Evolutionary conservation across 225 moss, liverwort and hornwort species (phyloP), one percentile per base, ranked within the genome.

Genomic region (Pseudoscleropodium purum): DNA sequence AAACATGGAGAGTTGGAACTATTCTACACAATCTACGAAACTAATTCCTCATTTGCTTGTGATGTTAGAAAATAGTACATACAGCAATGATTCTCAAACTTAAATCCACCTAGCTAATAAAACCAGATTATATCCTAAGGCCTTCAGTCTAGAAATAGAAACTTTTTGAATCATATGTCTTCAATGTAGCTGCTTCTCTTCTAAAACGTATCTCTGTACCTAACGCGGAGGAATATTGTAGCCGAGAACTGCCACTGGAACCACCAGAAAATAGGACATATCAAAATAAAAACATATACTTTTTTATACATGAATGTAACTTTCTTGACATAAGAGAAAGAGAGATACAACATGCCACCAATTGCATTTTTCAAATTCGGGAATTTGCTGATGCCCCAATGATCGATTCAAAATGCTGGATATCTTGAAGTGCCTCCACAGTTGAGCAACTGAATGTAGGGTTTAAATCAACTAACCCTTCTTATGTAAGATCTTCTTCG

Each of bases 401-500:
- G 66, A 79, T 74, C 75, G 75, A 84, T 54, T 82, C 47, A 77
- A 47, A 6, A 74, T 36, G 64, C 24, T 59, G 31, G 37, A 23
- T 41, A 57, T 31, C 69, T 90, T 75, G 69, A 75, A 84, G 81
- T 67, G 72, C 39, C 68, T 79, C 60, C 23, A 86, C 47, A 83
- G 75, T 73, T 82, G 78, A 92, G 72, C 47, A 56, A 66, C 65
- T 45, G 87, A 34, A 57, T 51, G 27, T 83, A 61, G 85, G 49
- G 31, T 62, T 88, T 12, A 47, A 84, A 37, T 82, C 84, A 85
- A 83, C 88, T 68, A 59, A 92, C 91, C 89, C 81, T 86, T 83
- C 79, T 91, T 75, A 94, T 78, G 90, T 94, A 84, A 94, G 93
- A 88, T 94, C 94, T 75, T 94, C 89, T 84, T 91, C 93, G 69